Evolutionary conservation across 495 filamentous ascomycete species (phyloP), one percentile per base, ranked within the genome.

Genomic region (Patellaria atrata): DNA sequence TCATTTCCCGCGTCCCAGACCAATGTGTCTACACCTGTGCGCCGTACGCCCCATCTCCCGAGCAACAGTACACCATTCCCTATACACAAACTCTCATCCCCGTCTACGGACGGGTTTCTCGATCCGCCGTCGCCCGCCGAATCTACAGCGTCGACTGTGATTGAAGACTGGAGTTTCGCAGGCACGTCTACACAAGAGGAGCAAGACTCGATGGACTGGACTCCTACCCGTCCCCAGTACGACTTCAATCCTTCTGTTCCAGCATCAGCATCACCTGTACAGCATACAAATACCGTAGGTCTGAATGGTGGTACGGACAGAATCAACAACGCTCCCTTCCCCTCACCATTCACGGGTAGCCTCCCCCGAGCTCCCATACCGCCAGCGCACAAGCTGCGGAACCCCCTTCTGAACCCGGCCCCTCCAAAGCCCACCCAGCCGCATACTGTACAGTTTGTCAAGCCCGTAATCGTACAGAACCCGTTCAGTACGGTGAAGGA

Each of bases 141-240:
- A 6, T 47, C 37, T 2, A 35, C 38, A 24, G 35, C 41, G 6
- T 22, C 11, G 3, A 30, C 35, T 10, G 16, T 21, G 30, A 24
- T 25, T n/a, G 23, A 28, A 15, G 9, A 33, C 13, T 9, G 7
- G 14, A 32, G 22, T 17, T 26, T 22, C 11, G 38, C 38, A 1
- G 21, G 17, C 28, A 30, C 34, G 16, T 40, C 19, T 33, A 26
- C 18, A 55, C 52, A 7, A 60, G 11, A 13, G 3, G 11, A 30
- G n/a, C 29, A 34, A 16, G 35, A 75, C 25, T 57, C 62, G 32
- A 92, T 92, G 83, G 83, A 92, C 40, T 92, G 83, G 83, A 71
- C 75, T 14, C 82, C 83, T 2, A 73, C 75, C 8, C 51, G 57
- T 15, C 65, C 70, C n/a, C n/a, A n/a, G n/a, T n/a, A n/a, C n/a